Evolutionary conservation across 345 rosid genomes (phyloP).

Genomic region (Boechera retrofracta): DNA sequence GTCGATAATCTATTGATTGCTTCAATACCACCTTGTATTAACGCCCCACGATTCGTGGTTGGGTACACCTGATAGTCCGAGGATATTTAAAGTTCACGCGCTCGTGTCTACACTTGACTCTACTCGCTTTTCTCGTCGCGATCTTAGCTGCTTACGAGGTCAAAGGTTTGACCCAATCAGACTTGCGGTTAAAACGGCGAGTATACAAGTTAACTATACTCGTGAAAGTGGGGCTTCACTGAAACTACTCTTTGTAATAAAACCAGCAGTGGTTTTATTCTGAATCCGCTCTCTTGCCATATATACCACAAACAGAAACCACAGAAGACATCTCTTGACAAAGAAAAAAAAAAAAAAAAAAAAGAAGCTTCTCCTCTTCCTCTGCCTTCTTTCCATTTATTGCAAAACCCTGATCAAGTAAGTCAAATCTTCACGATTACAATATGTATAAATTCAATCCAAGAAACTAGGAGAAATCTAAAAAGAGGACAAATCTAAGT

Average conservation of each 20-base stretch:
- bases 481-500: constrained; percentile 21
- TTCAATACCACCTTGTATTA: constrained; percentile 37
- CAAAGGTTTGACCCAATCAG: constrained; percentile 28
- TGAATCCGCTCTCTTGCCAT: constrained; percentile 34
- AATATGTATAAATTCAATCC: constrained; percentile 14
- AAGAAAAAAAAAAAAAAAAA: constrained; percentile 2
- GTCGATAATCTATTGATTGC: constrained; percentile 33
- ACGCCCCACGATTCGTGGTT: constrained; percentile 40
- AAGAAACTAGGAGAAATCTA: constrained; percentile 15
- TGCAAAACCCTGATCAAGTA: constrained; percentile 42
- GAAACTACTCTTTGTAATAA: constrained; percentile 24
- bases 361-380: constrained; percentile 40
- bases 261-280: constrained; percentile 48
- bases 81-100: constrained; percentile 42
- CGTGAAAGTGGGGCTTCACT: background rate
- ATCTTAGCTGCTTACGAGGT: constrained; percentile 16
- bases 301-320: constrained; percentile 29
- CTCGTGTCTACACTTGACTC: background rate
- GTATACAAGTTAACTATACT: background rate
- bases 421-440: constrained; percentile 35
- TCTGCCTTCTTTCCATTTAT: constrained; percentile 35
- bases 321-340: constrained; percentile 18
- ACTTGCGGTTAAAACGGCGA: constrained; percentile 29
- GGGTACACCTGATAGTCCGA: constrained; percentile 29
- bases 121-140: constrained; percentile 28